Evolutionary conservation across 371 early-diverging fungal genomes (phyloP), one percentile per base, ranked within the genome.

Genomic region (Rhizomucor miehei): DNA sequence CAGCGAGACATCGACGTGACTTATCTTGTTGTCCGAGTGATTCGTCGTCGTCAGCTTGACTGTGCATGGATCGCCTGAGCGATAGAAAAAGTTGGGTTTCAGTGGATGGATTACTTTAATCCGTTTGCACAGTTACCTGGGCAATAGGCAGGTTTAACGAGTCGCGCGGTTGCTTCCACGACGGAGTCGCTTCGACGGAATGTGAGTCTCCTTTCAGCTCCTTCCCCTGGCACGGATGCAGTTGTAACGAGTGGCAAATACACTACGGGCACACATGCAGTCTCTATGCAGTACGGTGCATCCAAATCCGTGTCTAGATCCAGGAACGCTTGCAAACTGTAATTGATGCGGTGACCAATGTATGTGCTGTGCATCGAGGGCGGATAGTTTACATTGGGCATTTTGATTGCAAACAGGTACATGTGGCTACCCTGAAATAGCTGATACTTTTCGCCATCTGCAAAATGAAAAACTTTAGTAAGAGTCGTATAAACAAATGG

Each of bases 371-470:
- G 49, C 4, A 77, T 66, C 1, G 71, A 69, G 0, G 77, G 73
- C 20, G 77, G 77, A 40, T 71, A 77, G 48, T 77, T 77, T 13
- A 63, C 45, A 53, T 52, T 38, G 8, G 77, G 77, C 19, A 77
- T 16, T 36, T 71, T 64, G 29, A 77, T 69, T 29, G 73, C 73
- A 63, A 77, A 77, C 23, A 77, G 46, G 39, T 72, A 71, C 41
- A 77, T 57, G 41, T 73, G 73, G 35, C 60, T 65, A 8, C 73
- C 77, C 1, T 43, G 41, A 19, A 63, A 39, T 14, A 69, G 25
- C 38, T 62, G 58, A 37, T 24, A 23, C 19, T 14, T 21, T 14
- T 45, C 25, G n/a, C 52, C 56, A 29, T 55, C 52, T 58, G 35
- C 25, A 12, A 6, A 25, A n/a, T 52, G 14, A 38, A 20, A 11